Evolutionary conservation across 306 rosid species (phyloP), one percentile per base, ranked within the genome.

Genomic region (Sphenostylis stenocarpa): DNA sequence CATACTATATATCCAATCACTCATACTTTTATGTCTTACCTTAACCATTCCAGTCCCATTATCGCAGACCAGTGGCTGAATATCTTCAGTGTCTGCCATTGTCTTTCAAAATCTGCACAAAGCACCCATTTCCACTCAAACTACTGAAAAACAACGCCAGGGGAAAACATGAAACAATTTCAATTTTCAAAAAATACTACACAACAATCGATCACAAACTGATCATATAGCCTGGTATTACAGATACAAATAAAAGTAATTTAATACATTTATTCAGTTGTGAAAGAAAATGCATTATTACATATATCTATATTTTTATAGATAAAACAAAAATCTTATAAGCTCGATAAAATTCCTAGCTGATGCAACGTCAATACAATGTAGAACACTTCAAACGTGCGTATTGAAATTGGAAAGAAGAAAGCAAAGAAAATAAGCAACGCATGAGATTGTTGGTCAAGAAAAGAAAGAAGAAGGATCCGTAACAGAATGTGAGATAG

Each of bases 41-140:
- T 93, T 93, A 44, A 93, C 97, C 96, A 90, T 90, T 88, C 96
- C 97, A 19, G 97, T 92, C 1, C 96, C 97, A 86, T 92, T 92
- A 65, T 92, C 97, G 43, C 97, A 90, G 78, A 92, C 94, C 16
- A 92, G 97, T 78, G 97, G 97, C 83, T 92, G 94, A 86, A 93
- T 93, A 77, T 93, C 97, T 80, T 93, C 96, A 5, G 88, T 38
- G 2, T 90, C 96, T 24, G 96, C 94, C 97, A 93, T 90, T 81
- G 72, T 85, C 23, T 77, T 55, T 66, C 74, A 82, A 65, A 60
- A 77, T 19, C 86, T 80, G 81, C 70, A 79, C 56, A 80, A 65
- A 57, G 4, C 31, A 53, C 10, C 34, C 47, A 41, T 41, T 41
- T 41, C 45, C 3, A 10, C 45, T 39, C 45, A 39, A 41, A 41